Percentiles rank a stretch among this genome's conserved stretches.
phyloP scores from a whole-genome alignment of 768 basidiomycete genomes.

The Naganishia friedmannii region DNA sequence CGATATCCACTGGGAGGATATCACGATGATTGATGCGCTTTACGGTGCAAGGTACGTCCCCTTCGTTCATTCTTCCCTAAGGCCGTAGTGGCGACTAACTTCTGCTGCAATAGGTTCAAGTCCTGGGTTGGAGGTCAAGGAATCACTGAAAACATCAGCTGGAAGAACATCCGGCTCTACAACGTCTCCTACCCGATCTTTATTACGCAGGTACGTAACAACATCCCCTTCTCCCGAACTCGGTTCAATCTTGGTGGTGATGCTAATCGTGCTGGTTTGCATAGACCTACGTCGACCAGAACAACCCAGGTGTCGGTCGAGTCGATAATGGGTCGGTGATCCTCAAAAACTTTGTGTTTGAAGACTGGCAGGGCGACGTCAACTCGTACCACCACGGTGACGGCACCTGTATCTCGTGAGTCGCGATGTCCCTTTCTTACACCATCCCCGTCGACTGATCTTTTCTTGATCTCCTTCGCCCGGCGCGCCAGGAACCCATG shows the following conservation, averaged over 20 bases:
- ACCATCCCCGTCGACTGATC: no score
- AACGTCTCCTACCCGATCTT: constrained; percentile 57
- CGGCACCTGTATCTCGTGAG: constrained; percentile 33
- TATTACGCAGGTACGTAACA: constrained; percentile 56
- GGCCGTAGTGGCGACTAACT: no score
- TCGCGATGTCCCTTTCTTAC: no score
- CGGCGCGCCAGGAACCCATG: constrained; percentile 32
- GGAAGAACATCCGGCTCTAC: constrained; percentile 56
- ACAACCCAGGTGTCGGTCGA: constrained; percentile 32
- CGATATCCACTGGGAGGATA: constrained; percentile 58
- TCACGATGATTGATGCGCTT: constrained; percentile 58
- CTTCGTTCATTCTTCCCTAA: no score
- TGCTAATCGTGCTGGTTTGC: not conserved
- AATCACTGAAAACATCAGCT: constrained; percentile 55
- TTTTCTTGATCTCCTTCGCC: no score
- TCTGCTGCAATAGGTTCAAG: constrained; percentile 51
- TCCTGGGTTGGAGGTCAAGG: constrained; percentile 58
- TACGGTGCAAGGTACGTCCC: constrained; percentile 54
- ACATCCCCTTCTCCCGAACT: constrained; percentile 7
- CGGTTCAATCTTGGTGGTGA: constrained; percentile 11
- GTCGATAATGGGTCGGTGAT: constrained; percentile 40
- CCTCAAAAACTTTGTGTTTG: constrained; percentile 50
- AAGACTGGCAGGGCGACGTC: constrained; percentile 37
- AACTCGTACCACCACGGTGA: constrained; percentile 39
- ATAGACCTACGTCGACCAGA: constrained; percentile 25